phyloP scores from a whole-genome alignment of 768 basidiomycete genomes.

The Coprinopsis sp. region DNA sequence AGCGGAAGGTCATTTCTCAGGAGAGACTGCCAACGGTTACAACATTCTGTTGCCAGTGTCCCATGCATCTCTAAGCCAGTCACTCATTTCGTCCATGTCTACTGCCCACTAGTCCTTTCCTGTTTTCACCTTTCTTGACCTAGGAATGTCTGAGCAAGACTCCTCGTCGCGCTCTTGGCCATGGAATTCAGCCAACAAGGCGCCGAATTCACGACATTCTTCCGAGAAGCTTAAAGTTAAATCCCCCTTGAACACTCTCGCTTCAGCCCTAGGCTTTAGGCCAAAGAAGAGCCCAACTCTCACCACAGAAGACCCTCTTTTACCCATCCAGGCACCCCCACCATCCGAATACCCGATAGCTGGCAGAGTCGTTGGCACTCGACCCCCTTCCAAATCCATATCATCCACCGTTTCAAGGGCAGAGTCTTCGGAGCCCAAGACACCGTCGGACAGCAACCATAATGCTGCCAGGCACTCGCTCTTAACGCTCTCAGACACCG shows the following conservation, averaged over 20 bases:
- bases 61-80: too few relatives aligned
- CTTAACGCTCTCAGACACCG: constrained; percentile 56
- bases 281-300: constrained; percentile 52
- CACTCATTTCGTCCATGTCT: too few relatives aligned
- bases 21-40: too few relatives aligned
- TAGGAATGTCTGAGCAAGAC: constrained; percentile 32
- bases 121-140: too few relatives aligned
- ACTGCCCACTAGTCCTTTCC: too few relatives aligned
- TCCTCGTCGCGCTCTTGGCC: constrained; percentile 42
- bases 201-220: constrained; percentile 24
- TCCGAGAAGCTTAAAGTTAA: constrained; percentile 28
- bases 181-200: constrained; percentile 31
- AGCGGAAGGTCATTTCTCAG: too few relatives aligned
- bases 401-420: constrained; percentile 53
- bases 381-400: constrained; percentile 50
- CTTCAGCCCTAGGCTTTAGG: constrained; percentile 59
- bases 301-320: constrained; percentile 47
- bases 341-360: constrained; percentile 18
- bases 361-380: constrained; percentile 27
- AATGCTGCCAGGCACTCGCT: constrained; percentile 42
- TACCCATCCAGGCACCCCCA: constrained; percentile 16
- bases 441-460: constrained; percentile 46
- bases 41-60: too few relatives aligned
- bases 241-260: constrained; percentile 44
- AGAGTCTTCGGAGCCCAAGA: constrained; percentile 50